phyloP scores from a whole-genome alignment of 2,329 filamentous ascomycete genomes.

The Colletotrichum coccodes region DNA sequence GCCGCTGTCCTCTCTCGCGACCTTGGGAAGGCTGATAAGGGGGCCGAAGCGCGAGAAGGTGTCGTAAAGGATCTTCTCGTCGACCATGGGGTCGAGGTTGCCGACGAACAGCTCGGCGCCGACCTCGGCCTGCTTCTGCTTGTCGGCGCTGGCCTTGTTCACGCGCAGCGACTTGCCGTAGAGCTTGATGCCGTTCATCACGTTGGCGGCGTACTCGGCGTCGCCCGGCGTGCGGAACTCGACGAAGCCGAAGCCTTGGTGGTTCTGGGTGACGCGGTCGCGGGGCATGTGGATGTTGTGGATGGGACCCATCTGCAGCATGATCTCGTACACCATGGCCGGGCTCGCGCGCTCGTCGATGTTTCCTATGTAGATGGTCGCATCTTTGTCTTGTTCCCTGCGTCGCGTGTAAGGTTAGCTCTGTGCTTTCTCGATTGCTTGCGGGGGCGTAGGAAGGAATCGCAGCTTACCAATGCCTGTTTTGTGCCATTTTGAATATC shows the following conservation, averaged over 20 bases:
- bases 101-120: slow-evolving; percentile 97
- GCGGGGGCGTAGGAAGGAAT: neutral
- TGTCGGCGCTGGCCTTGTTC: slow-evolving; percentile 93
- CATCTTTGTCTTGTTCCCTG: slow-evolving; percentile 98
- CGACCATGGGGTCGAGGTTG: slow-evolving; percentile 92
- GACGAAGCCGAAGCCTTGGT: slow-evolving; percentile 99
- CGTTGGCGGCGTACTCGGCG: slow-evolving; percentile 94
- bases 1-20: slow-evolving; percentile 88
- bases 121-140: slow-evolving; percentile 92
- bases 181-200: slow-evolving; percentile 95
- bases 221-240: slow-evolving; percentile 96
- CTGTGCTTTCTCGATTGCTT: neutral
- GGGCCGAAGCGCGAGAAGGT: slow-evolving; percentile 92
- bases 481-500: slow-evolving; percentile 69
- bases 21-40: slow-evolving; percentile 86
- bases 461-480: slow-evolving; percentile 74
- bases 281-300: slow-evolving; percentile 98
- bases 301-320: slow-evolving; percentile 97
- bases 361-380: slow-evolving; percentile 97
- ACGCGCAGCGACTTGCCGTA: slow-evolving; percentile 96
- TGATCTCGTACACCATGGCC: slow-evolving; percentile 93
- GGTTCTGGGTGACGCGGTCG: slow-evolving; percentile 94
- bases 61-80: slow-evolving; percentile 96
- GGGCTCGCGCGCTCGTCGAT: slow-evolving; percentile 96
- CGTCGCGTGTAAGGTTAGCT: slow-evolving; percentile 38